phyloP scores from a whole-genome alignment of 139 green algal genomes.

The Gonium pectorale region DNA sequence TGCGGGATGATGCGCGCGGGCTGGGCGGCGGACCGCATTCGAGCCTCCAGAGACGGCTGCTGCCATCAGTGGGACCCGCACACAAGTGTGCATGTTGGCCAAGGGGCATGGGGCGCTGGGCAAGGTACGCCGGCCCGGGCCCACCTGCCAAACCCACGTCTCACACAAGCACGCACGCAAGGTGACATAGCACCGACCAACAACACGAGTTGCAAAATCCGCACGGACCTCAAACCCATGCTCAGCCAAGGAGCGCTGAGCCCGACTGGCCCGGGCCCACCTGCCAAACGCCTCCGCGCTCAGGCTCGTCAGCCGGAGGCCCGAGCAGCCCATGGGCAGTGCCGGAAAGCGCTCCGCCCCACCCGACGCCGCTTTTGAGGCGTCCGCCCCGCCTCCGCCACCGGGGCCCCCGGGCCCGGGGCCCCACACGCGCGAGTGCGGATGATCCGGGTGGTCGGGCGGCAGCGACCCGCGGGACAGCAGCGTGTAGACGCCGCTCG shows the following conservation, averaged over 20 bases:
- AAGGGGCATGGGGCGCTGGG: too few species aligned
- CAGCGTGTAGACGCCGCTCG: slow-evolving; percentile 61
- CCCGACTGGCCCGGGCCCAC: background rate
- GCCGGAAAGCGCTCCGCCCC: background rate
- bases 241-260: too few species aligned
- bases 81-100: too few species aligned
- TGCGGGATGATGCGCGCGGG: too few species aligned
- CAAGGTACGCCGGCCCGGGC: too few species aligned
- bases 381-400: too few species aligned
- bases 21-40: too few species aligned
- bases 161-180: background rate
- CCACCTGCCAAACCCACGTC: background rate
- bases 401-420: background rate
- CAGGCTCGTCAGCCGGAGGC: background rate
- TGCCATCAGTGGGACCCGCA: too few species aligned
- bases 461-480: slow-evolving; percentile 47
- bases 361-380: background rate
- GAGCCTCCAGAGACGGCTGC: too few species aligned
- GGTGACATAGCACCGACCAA: too few species aligned
- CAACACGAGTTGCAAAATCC: too few species aligned
- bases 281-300: slow-evolving; percentile 2
- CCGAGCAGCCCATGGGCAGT: background rate
- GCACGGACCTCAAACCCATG: too few species aligned
- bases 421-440: background rate
- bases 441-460: slow-evolving; percentile 48